A percentile compares a stretch with the other conserved stretches of the same genome.
phyloP scores from a whole-genome alignment of 2,329 filamentous ascomycete genomes.

The Chaetothyriales sp. region DNA sequence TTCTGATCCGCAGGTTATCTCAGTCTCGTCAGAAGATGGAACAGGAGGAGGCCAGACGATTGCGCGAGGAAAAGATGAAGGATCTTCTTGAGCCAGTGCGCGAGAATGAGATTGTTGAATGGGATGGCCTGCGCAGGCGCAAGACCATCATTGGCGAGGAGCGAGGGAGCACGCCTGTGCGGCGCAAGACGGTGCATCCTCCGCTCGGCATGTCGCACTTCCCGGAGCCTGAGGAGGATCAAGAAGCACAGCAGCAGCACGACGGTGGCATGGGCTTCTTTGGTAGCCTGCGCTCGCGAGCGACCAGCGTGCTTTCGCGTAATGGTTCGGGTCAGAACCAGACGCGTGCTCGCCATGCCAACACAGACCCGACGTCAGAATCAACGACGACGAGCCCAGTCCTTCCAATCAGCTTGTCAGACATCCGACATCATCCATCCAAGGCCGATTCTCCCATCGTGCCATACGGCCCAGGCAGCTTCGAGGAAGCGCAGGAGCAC shows the following conservation, averaged over 20 bases:
- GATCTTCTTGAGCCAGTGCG: constrained; percentile 59
- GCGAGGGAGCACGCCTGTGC: constrained; percentile 28
- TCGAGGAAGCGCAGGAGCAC: constrained; percentile 26
- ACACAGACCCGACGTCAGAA: constrained; percentile 20
- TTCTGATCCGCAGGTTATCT: constrained; percentile 73
- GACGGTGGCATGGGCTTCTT: constrained; percentile 19
- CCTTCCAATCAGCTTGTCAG: constrained; percentile 48
- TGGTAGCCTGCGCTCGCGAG: constrained; percentile 24
- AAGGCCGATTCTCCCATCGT: constrained; percentile 29
- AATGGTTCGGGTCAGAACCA: constrained; percentile 16
- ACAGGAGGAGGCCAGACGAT: constrained; percentile 58
- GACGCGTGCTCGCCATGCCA: constrained; percentile 19
- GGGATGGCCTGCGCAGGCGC: constrained; percentile 75
- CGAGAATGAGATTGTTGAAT: constrained; percentile 72
- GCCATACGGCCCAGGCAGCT: constrained; percentile 15
- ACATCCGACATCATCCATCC: constrained; percentile 39
- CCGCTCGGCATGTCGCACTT: constrained; percentile 80
- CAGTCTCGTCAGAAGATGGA: constrained; percentile 62
- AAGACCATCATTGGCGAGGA: constrained; percentile 40
- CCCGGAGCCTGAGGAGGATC: constrained; percentile 35
- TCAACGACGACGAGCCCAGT: constrained; percentile 40
- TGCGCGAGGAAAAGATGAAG: constrained; percentile 61
- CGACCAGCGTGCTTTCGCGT: constrained; percentile 24
- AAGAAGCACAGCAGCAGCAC: constrained; percentile 1
- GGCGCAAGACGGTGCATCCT: constrained; percentile 45